Percentiles rank a stretch among this genome's conserved stretches.
phyloP scores from a whole-genome alignment of 176 grass and related monocot species.

The Triticum monococcum region DNA sequence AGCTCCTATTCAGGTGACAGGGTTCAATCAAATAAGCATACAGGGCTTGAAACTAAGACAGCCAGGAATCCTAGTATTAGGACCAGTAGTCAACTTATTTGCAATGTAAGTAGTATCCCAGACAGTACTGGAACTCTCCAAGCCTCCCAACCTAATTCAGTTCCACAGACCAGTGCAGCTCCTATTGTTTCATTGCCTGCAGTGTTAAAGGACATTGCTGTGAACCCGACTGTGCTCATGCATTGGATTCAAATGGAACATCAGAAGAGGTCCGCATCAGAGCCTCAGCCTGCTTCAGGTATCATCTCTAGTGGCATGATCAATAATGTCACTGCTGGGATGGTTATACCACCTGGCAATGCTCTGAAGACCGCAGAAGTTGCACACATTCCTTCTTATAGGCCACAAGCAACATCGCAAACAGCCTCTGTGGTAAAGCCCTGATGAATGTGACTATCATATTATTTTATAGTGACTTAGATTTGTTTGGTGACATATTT shows the following conservation, averaged over 20 bases:
- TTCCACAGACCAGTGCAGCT: constrained; percentile 38
- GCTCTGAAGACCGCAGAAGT: constrained; percentile 39
- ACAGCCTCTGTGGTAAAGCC: constrained; percentile 30
- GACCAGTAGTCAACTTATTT: constrained; percentile 34
- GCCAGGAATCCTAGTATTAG: constrained; percentile 28
- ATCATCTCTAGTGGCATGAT: constrained; percentile 30
- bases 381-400: constrained; percentile 43
- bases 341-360: constrained; percentile 42
- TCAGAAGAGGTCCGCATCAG: constrained; percentile 57
- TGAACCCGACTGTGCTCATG: constrained; percentile 73
- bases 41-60: constrained; percentile 24
- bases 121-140: constrained; percentile 32
- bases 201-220: constrained; percentile 73
- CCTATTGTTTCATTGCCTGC: constrained; percentile 54
- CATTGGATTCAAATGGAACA: constrained; percentile 78
- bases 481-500: background rate
- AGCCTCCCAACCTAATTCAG: constrained; percentile 27
- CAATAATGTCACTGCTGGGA: constrained; percentile 34
- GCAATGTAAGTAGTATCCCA: constrained; percentile 25
- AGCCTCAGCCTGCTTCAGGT: constrained; percentile 41
- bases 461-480: constrained; percentile 11
- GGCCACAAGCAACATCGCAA: constrained; percentile 37
- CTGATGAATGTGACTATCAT: background rate
- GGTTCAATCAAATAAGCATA: constrained; percentile 39
- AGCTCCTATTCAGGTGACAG: constrained; percentile 23